Percentiles rank a stretch among this genome's conserved stretches.
Evolutionary conservation across 2,329 filamentous ascomycete genomes (phyloP).

Genomic region (Colletotrichum tabaci): DNA sequence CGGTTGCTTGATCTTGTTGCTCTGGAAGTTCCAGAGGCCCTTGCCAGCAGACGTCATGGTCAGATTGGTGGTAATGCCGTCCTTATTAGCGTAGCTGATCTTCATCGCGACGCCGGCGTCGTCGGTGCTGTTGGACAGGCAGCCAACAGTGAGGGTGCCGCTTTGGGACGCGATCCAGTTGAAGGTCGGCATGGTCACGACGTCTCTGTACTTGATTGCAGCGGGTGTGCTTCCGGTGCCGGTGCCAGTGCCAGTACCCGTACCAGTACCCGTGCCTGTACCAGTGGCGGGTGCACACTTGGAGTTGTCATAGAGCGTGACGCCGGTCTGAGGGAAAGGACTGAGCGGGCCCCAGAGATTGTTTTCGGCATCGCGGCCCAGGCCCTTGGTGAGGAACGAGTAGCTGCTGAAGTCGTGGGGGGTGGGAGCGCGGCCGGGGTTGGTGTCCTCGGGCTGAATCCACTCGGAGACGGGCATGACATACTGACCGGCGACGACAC

Average conservation of each 20-base stretch:
- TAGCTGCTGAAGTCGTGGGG: slow-evolving; percentile 54
- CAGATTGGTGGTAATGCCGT: slow-evolving; percentile 36
- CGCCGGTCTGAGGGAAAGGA: slow-evolving; percentile 49
- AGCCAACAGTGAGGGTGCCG: slow-evolving; percentile 43
- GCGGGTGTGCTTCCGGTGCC: not conserved
- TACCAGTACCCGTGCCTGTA: not conserved
- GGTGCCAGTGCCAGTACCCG: slow-evolving; percentile 1
- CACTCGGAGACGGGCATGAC: slow-evolving; percentile 58
- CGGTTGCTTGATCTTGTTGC: slow-evolving; percentile 42
- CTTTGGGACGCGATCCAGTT: slow-evolving; percentile 41
- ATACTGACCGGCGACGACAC: slow-evolving; percentile 58
- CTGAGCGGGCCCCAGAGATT: slow-evolving; percentile 55
- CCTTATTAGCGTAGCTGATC: slow-evolving; percentile 45
- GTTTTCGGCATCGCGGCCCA: slow-evolving; percentile 48
- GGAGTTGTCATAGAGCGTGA: slow-evolving; percentile 36
- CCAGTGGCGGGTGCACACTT: slow-evolving; percentile 26
- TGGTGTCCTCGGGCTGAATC: slow-evolving; percentile 59
- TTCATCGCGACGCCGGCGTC: slow-evolving; percentile 44
- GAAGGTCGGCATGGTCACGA: slow-evolving; percentile 33
- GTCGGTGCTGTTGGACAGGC: slow-evolving; percentile 39
- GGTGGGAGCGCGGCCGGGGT: slow-evolving; percentile 52
- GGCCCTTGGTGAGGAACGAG: slow-evolving; percentile 49
- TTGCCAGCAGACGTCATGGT: slow-evolving; percentile 30
- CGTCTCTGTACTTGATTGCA: slow-evolving; percentile 22
- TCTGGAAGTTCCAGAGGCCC: slow-evolving; percentile 41